A percentile compares a stretch with the other conserved stretches of the same genome.
These are phyloP conservation scores for Cladophialophora chaetospira DNA, from an alignment of 2,329 filamentous ascomycete species.

Conservation along the genomic window DNA sequence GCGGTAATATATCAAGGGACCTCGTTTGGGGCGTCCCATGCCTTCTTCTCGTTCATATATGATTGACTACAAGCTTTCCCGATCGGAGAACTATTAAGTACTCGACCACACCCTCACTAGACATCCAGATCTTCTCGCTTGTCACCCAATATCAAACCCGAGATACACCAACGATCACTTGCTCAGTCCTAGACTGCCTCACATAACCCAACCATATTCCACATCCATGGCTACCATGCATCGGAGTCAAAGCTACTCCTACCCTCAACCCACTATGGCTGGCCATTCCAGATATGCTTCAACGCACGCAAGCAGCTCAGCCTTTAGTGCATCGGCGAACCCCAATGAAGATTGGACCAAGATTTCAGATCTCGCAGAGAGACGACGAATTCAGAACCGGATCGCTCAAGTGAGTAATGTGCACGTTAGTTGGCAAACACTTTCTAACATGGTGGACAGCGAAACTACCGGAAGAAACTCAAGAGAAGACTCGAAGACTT, in stretches of 20 bases:
- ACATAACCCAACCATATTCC: not conserved
- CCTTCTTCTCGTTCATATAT: conserved; percentile 19
- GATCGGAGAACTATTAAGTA: conserved; percentile 25
- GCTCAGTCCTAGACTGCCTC: not conserved
- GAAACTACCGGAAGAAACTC: conserved; percentile 60
- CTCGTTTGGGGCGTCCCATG: conserved; percentile 26
- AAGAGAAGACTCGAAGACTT: conserved; percentile 68
- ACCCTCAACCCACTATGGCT: conserved; percentile 27
- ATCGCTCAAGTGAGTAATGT: conserved; percentile 69
- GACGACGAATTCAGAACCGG: conserved; percentile 91
- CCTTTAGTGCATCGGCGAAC: conserved; percentile 91
- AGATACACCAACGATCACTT: not conserved
- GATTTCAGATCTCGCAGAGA: conserved; percentile 94
- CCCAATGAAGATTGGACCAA: conserved; percentile 99
- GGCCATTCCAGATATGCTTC: conserved; percentile 32
- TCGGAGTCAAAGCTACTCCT: conserved; percentile 32
- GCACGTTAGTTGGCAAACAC: not conserved
- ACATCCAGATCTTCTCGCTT: conserved; percentile 9
- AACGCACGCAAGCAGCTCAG: conserved; percentile 81
- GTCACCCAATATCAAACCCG: conserved; percentile 10
- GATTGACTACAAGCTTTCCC: conserved; percentile 21
- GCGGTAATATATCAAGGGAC: conserved; percentile 29
- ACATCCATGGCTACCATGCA: conserved; percentile 25
- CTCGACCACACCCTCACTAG: conserved; percentile 15
- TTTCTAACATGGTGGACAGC: conserved; percentile 34